Evolutionary conservation across 2,329 filamentous ascomycete species (phyloP).

Genomic region (Myriosclerotinia curreyana): DNA sequence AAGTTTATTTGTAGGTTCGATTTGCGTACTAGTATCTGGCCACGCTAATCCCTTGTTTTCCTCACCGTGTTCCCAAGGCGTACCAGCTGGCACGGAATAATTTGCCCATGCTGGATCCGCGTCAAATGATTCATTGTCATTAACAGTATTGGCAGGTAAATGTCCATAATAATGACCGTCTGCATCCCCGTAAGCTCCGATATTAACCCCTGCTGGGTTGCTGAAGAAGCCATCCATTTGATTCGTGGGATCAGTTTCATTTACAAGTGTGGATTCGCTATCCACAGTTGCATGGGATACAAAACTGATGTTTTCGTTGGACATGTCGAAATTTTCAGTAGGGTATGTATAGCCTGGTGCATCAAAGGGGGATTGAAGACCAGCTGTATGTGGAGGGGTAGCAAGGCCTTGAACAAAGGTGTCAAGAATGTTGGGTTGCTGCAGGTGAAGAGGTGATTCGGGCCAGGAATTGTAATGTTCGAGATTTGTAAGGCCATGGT

Average conservation of each 20-base stretch:
- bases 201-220: background rate
- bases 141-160: background rate
- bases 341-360: slow-evolving; percentile 25
- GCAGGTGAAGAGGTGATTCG: slow-evolving; percentile 32
- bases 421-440: slow-evolving; percentile 45
- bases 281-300: slow-evolving; percentile 40
- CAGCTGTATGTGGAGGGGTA: slow-evolving; percentile 56
- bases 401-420: slow-evolving; percentile 52
- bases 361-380: slow-evolving; percentile 42
- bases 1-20: slow-evolving; percentile 3
- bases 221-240: slow-evolving; percentile 3
- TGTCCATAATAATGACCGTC: slow-evolving; percentile 3
- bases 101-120: slow-evolving; percentile 10
- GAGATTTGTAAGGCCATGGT: slow-evolving; percentile 49
- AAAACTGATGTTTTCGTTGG: slow-evolving; percentile 41
- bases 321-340: slow-evolving; percentile 27
- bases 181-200: slow-evolving; percentile 8
- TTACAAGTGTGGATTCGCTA: slow-evolving; percentile 24
- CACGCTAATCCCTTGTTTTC: slow-evolving; percentile 9
- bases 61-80: slow-evolving; percentile 3
- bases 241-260: slow-evolving; percentile 3
- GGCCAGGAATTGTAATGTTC: slow-evolving; percentile 56
- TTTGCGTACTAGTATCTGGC: slow-evolving; percentile 12
- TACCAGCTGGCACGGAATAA: background rate
- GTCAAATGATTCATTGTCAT: slow-evolving; percentile 7